Percentiles rank a stretch among this genome's conserved stretches.
These are phyloP conservation scores for Zasmidium cellare DNA, from an alignment of 2,329 filamentous ascomycete species.

Conservation along the genomic window DNA sequence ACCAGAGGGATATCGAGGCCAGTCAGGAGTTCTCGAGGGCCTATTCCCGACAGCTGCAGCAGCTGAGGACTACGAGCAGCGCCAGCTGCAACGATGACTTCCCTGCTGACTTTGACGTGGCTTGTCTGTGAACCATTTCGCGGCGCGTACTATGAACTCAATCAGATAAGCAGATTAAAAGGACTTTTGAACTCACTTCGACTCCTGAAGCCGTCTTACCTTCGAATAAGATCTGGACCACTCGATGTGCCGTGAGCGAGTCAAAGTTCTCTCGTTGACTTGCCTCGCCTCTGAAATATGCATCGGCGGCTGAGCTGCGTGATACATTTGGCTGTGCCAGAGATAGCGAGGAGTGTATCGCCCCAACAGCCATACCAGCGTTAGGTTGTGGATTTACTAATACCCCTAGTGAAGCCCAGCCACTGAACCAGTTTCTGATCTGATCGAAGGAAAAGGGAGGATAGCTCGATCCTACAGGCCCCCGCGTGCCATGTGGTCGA, in stretches of 20 bases:
- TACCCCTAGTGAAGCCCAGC: background rate
- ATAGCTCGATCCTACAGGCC: constrained; percentile 4
- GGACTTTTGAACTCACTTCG: background rate
- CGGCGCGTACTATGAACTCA: background rate
- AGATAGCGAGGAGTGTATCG: background rate
- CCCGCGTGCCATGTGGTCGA: background rate
- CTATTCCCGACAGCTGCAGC: constrained; percentile 63
- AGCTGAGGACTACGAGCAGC: constrained; percentile 65
- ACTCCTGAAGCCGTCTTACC: background rate
- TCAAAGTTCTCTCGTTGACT: background rate
- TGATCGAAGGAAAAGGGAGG: background rate
- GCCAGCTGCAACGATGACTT: constrained; percentile 51
- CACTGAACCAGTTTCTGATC: background rate
- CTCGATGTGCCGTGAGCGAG: constrained; percentile 1
- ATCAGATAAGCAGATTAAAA: background rate
- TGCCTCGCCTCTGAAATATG: constrained; percentile 1
- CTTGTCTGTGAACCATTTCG: background rate
- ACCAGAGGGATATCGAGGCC: constrained; percentile 54
- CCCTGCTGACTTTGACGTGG: constrained; percentile 28
- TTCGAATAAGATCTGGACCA: background rate
- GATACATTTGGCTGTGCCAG: background rate
- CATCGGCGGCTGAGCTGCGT: background rate
- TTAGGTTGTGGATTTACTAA: background rate
- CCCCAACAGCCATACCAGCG: background rate
- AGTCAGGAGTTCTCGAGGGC: constrained; percentile 52